Evolutionary conservation across 768 basidiomycete genomes (phyloP), one percentile per base, ranked within the genome.

Genomic region (Dacryopinax spathularia): DNA sequence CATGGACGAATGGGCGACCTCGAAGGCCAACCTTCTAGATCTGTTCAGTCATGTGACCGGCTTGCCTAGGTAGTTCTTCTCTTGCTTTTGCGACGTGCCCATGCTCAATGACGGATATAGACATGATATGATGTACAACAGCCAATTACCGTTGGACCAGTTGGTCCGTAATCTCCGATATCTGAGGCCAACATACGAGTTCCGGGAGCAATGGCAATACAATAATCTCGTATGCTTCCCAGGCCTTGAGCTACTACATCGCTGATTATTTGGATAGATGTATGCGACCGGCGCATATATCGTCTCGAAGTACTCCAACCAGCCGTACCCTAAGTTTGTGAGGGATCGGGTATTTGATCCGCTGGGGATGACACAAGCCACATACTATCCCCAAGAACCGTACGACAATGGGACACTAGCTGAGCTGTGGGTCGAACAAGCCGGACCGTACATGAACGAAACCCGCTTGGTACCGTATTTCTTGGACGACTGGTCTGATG

Each of bases 41-140:
- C 70, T 75, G 0, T 65, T 80, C 15, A 70, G 77, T 5, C 79
- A 79, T 29, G 70, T 75, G 13, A 74, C 77, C 33, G 80, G 79
- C 5, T 2, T 81, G 12, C 71, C 72, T 1, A 68, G 75, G 77
- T 78, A 25, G 2, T 66, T 63, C n/a, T 18, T 2, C 0, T 13
- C 27, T 43, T 36, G 0, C 29, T 15, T 7, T 3, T 15, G 3
- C 20, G 18, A 56, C 5, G 12, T 7, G 18, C 31, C 25, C 5
- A 15, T 56, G n/a, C 48, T 56, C 9, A 56, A 9, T 29, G 3
- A 31, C 15, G 5, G 12, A 5, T 29, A 41, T 34, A 77, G 77
- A 9, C 75, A 78, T 13, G 78, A 77, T 25, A 69, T 67, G 18
- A 68, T 73, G 1, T 75, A 74, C 33, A 68, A 67, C 5, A 69